Base-by-base conservation (phyloP, 768 basidiomycete genomes). In the Hemileccinum impolitum region DNA sequence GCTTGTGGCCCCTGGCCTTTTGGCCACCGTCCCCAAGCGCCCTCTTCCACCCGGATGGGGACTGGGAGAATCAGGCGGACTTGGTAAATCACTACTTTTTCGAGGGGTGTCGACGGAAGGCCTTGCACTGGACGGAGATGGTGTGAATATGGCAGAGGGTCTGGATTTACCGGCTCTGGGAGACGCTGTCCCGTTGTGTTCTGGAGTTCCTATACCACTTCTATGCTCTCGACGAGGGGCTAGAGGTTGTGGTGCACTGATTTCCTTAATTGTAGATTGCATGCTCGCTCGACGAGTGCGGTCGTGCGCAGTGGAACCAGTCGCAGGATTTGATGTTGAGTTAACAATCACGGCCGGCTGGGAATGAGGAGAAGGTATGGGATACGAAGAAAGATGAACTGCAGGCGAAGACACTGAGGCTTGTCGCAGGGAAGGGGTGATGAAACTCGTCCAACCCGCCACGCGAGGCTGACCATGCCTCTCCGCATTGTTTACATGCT, bases 341-440 rank as follows among this genome's bases (percentile, higher is more conserved):
- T 75, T 74, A 17, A 66, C 71, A 50, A 77, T 70, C 17, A 78
- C 63, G 47, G 72, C 69, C 17, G 76, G 64, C 50, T 74, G 76
- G 35, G 77, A 76, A 60, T 72, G 75, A n/a, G 77, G 74, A 31
- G 81, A 79, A 43, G 78, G 76, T 43, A 75, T 59, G 30, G 78
- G 71, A 67, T 78, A 76, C 23, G 81, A 81, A 43, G 78, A 78
- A 47, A 84, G 74, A 59, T 85, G 82, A 38, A 90, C 66, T 25
- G 82, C 76, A 45, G 88, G 87, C 18, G 86, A 87, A 48, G 87
- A 90, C 73, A 85, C 75, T 40, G 88, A 86, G 34, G 79, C 87
- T 52, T 77, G 77, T 47, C 81, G 77, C 52, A 88, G 67, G 32
- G 85, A 86, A 38, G 86, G 86, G 38, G 81, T 75, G 52, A 76